Evolutionary conservation across 208 protist species (phyloP).

Genomic region (Herpetomonas samuelpessoai): DNA sequence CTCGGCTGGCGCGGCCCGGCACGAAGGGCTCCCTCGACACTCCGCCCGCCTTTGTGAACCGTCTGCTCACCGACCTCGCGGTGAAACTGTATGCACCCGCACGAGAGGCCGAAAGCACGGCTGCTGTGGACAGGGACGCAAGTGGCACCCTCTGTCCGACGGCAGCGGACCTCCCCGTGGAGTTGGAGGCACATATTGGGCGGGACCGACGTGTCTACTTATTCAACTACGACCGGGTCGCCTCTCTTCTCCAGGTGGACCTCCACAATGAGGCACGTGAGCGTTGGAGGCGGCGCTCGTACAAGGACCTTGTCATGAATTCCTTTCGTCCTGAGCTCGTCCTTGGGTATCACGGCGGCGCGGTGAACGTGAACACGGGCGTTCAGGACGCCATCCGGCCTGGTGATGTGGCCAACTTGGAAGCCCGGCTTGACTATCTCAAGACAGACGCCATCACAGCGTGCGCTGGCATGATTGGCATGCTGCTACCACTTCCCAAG

Average conservation of each 20-base stretch:
- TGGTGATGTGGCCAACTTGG: slow-evolving; percentile 19
- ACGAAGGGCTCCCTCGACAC: slow-evolving; percentile 13
- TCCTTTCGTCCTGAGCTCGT: slow-evolving; percentile 49
- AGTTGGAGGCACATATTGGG: slow-evolving; percentile 36
- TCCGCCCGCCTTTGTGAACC: slow-evolving; percentile 19
- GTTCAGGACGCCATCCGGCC: slow-evolving; percentile 16
- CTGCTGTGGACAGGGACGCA: background rate
- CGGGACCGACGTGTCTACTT: slow-evolving; percentile 73
- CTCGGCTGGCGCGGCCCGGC: background rate
- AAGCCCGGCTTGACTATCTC: slow-evolving; percentile 36
- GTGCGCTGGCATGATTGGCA: slow-evolving; percentile 52
- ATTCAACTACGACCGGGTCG: slow-evolving; percentile 23
- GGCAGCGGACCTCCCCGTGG: slow-evolving; percentile 10
- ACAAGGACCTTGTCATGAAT: too few relatives aligned
- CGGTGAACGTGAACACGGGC: slow-evolving; percentile 42
- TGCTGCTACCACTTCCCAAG: slow-evolving; percentile 39
- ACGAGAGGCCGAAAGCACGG: background rate
- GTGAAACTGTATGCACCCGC: too few relatives aligned
- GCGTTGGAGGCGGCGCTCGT: too few relatives aligned
- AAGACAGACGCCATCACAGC: slow-evolving; percentile 41
- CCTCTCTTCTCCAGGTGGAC: too few relatives aligned
- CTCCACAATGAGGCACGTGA: too few relatives aligned
- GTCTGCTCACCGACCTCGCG: slow-evolving; percentile 32
- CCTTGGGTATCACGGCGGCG: slow-evolving; percentile 18
- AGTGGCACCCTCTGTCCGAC: slow-evolving; percentile 16